Conservation (phyloP, 805 yeast genomes). For the Myxozyma lipomycoides region DNA sequence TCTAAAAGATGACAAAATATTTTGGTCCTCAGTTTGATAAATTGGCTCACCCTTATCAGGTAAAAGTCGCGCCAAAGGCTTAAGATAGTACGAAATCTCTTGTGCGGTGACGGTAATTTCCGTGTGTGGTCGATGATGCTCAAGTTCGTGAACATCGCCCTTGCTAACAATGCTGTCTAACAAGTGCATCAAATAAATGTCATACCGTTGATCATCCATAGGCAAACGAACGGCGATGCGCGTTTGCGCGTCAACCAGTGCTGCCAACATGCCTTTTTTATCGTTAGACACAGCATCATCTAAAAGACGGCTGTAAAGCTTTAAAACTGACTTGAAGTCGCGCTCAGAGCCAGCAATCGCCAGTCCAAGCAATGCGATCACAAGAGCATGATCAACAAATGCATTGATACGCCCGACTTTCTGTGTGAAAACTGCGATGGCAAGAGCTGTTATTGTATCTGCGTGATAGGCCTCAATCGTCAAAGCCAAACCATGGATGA, state of each 20-base stretch:
- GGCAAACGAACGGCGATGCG: conserved; percentile 38
- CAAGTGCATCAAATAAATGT: conserved; percentile 59
- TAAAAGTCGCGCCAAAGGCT: conserved; percentile 70
- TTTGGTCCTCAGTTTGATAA: conserved; percentile 43
- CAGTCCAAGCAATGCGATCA: conserved; percentile 60
- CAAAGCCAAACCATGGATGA: conserved; percentile 62
- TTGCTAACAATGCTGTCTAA: conserved; percentile 62
- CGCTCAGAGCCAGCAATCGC: conserved; percentile 59
- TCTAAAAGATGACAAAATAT: conserved; percentile 59
- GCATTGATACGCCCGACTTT: conserved; percentile 48
- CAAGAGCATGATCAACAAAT: conserved; percentile 54
- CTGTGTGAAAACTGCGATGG: conserved; percentile 78
- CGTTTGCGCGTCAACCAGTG: conserved; percentile 49
- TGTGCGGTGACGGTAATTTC: conserved; percentile 48
- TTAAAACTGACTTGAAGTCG: conserved; percentile 62
- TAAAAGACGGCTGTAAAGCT: conserved; percentile 52
- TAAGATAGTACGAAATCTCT: conserved; percentile 60
- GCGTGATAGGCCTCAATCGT: conserved; percentile 65
- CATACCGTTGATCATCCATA: conserved; percentile 45
- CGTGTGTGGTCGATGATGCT: conserved; percentile 67
- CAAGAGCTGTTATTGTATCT: conserved; percentile 59
- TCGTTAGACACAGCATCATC: conserved; percentile 44
- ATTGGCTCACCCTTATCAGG: conserved; percentile 55
- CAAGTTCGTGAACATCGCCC: conserved; percentile 74
- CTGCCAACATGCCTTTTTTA: conserved; percentile 37